Percentiles rank a stretch among this genome's conserved stretches.
phyloP scores from a whole-genome alignment of 148 eudicot genomes.

The Euryodendron excelsum region DNA sequence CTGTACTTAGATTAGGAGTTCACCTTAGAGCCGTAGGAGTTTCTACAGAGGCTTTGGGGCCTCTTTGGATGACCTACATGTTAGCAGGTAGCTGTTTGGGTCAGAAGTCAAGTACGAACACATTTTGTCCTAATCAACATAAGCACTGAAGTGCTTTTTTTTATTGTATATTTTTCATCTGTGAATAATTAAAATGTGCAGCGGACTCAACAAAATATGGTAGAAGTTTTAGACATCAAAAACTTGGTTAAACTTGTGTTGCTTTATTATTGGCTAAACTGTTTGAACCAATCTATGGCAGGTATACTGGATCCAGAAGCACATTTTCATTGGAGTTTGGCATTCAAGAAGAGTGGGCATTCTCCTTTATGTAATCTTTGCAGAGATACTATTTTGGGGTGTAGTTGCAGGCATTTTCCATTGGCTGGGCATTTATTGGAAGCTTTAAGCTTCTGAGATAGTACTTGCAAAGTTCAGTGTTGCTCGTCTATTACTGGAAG shows the following conservation, averaged over 20 bases:
- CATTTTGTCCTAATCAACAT: background rate
- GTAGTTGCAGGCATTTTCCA: conserved; percentile 70
- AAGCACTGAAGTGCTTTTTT: no score
- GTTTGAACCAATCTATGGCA: conserved; percentile 25
- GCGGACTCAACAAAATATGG: background rate
- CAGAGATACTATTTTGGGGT: conserved; percentile 82
- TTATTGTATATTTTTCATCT: no score
- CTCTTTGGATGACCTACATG: background rate
- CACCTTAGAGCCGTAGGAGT: background rate
- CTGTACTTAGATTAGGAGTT: background rate
- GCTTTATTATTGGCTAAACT: background rate
- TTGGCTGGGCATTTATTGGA: conserved; percentile 65
- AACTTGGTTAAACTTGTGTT: background rate
- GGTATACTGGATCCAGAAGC: conserved; percentile 82
- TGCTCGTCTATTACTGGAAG: background rate
- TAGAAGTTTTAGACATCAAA: background rate
- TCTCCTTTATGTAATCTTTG: conserved; percentile 79
- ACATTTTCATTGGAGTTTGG: conserved; percentile 79
- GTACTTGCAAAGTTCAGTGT: background rate
- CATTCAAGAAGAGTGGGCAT: conserved; percentile 81
- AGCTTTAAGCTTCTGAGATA: conserved; percentile 44
- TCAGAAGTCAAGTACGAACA: background rate
- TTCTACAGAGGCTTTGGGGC: background rate
- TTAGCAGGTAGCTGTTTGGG: background rate
- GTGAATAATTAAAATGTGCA: background rate